Evolutionary conservation across 139 green algal genomes (phyloP).

Genomic region (Chlorella vulgaris): DNA sequence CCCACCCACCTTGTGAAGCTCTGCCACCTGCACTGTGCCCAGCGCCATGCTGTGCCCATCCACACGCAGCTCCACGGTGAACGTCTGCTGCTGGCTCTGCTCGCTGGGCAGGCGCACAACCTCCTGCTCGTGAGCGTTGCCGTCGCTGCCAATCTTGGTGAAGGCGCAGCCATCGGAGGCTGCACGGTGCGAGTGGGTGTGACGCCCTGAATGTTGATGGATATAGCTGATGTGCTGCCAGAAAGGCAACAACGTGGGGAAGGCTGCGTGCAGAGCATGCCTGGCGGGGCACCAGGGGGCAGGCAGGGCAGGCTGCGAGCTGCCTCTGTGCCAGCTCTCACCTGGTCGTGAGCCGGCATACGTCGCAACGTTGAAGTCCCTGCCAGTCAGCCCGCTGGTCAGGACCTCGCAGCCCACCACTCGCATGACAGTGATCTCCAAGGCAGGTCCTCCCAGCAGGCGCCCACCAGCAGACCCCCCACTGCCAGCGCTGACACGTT

Average conservation of each 20-base stretch:
- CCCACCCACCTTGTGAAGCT: conserved; percentile 38
- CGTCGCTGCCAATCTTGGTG: conserved; percentile 36
- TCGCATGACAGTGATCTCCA: conserved; percentile 23
- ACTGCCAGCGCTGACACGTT: conserved; percentile 6
- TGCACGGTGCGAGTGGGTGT: background rate
- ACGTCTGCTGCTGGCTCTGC: conserved; percentile 15
- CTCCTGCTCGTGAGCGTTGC: conserved; percentile 27
- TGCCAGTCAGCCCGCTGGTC: conserved; percentile 3
- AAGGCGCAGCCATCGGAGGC: background rate
- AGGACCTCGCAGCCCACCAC: conserved; percentile 38
- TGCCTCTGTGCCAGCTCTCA: background rate
- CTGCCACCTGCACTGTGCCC: conserved; percentile 40
- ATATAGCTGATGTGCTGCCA: too few relatives aligned
- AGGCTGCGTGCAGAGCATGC: background rate
- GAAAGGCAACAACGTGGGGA: background rate
- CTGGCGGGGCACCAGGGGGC: background rate
- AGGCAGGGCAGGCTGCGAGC: background rate
- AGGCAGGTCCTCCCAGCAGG: background rate
- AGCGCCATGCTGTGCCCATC: conserved; percentile 25
- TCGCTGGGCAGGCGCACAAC: conserved; percentile 19
- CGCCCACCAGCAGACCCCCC: background rate
- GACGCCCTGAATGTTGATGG: too few relatives aligned
- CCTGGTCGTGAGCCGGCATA: conserved; percentile 9
- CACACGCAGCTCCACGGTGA: conserved; percentile 32
- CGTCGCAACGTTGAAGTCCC: conserved; percentile 7